Evolutionary conservation across 306 rosid genomes (phyloP).

Genomic region (Canavalia ensiformis): DNA sequence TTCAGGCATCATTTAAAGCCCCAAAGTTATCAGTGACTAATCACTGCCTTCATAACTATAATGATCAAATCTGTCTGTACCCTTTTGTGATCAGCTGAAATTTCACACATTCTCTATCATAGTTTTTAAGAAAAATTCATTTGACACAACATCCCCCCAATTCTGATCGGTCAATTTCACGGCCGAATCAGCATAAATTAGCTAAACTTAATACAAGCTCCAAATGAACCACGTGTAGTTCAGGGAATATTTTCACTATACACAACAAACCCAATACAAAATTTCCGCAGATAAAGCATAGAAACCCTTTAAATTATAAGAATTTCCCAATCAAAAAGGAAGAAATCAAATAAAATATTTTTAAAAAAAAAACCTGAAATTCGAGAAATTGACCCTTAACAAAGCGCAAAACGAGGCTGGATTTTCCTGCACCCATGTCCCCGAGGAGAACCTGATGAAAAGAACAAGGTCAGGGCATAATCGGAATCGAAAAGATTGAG

Average conservation of each 20-base stretch:
- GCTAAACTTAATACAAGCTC: constrained; percentile 23
- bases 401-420: constrained; percentile 73
- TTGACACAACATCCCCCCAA: constrained; percentile 9
- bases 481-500: constrained; percentile 16
- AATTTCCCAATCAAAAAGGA: constrained; percentile 39
- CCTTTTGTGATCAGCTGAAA: constrained; percentile 20
- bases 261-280: constrained; percentile 25
- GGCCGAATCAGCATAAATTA: constrained; percentile 17
- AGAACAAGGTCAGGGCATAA: constrained; percentile 14
- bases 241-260: neutral
- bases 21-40: neutral
- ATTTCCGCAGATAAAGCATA: neutral
- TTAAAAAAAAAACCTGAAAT: constrained; percentile 59
- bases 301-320: neutral
- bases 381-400: constrained; percentile 75
- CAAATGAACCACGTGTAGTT: neutral
- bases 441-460: constrained; percentile 69
- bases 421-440: constrained; percentile 75
- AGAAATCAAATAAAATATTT: neutral
- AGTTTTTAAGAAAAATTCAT: constrained; percentile 24
- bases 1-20: constrained; percentile 10
- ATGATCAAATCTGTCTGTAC: neutral
- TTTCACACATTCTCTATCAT: neutral
- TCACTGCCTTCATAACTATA: constrained; percentile 6
- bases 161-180: constrained; percentile 4